Conservation (phyloP, 495 filamentous ascomycete genomes). For the Aspergillus indologenus region DNA sequence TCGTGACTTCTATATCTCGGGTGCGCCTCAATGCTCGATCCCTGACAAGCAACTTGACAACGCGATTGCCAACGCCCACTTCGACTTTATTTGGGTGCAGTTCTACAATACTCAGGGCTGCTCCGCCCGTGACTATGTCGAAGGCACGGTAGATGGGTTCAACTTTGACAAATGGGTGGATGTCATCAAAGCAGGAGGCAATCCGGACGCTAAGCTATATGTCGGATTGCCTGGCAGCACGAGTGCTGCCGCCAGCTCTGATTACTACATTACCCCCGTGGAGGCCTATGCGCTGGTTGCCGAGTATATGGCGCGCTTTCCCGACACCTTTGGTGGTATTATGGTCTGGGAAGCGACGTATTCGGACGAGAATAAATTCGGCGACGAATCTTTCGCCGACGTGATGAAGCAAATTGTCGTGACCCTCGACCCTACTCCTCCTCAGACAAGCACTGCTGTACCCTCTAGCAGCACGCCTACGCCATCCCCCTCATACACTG, state of each 20-base stretch:
- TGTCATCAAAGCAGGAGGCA: constrained; percentile 55
- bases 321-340: constrained; percentile 61
- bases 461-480: not conserved
- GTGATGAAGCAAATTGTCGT: constrained; percentile 43
- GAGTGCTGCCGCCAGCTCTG: constrained; percentile 27
- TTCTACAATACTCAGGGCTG: constrained; percentile 65
- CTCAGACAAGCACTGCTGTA: not conserved
- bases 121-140: constrained; percentile 46
- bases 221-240: constrained; percentile 58
- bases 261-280: constrained; percentile 45
- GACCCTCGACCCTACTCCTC: constrained; percentile 25
- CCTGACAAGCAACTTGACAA: constrained; percentile 56
- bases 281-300: constrained; percentile 49
- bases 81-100: constrained; percentile 68
- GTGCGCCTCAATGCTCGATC: constrained; percentile 60
- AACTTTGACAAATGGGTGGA: constrained; percentile 64
- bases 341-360: constrained; percentile 71
- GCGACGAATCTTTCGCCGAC: constrained; percentile 42
- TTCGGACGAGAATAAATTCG: constrained; percentile 44
- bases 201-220: constrained; percentile 59
- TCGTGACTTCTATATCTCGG: constrained; percentile 59
- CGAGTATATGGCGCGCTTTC: constrained; percentile 47
- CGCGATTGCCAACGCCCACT: constrained; percentile 45
- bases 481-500: not conserved
- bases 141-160: constrained; percentile 49